Conservation (phyloP, 2,329 filamentous ascomycete genomes). For the Ophiostoma populinum region DNA sequence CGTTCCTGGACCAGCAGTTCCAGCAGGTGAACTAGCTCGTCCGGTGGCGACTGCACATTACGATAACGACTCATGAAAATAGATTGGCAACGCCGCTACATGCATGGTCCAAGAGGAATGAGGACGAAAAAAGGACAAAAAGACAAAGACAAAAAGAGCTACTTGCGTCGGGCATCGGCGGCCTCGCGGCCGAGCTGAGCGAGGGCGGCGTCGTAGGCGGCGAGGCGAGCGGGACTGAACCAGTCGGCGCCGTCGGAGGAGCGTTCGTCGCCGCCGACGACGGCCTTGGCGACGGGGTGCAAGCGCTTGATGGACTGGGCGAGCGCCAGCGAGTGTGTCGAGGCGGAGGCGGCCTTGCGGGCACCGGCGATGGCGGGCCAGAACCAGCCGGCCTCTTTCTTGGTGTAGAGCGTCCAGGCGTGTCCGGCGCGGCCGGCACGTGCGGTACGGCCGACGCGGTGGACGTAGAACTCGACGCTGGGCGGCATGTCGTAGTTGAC, state of each 20-base stretch:
- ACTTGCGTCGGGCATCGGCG: constrained; percentile 15
- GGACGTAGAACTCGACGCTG: constrained; percentile 69
- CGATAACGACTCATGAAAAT: too few relatives aligned
- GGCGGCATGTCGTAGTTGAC: constrained; percentile 87
- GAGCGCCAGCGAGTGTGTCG: not conserved
- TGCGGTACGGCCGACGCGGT: constrained; percentile 81
- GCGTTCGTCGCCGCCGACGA: constrained; percentile 15
- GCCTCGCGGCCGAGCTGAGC: constrained; percentile 46
- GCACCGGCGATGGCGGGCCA: constrained; percentile 60
- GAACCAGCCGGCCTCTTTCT: constrained; percentile 80
- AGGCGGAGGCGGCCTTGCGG: constrained; percentile 19
- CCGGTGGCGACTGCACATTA: too few relatives aligned
- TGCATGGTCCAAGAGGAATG: too few relatives aligned
- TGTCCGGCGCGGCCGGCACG: constrained; percentile 58
- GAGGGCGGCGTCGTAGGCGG: constrained; percentile 38
- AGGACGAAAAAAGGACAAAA: not conserved
- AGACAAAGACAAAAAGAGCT: not conserved
- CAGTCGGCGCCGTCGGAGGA: not conserved
- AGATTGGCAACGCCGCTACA: too few relatives aligned
- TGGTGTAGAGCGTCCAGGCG: constrained; percentile 75
- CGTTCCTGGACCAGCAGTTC: constrained; percentile 6
- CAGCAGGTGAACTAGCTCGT: too few relatives aligned
- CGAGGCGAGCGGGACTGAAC: constrained; percentile 29
- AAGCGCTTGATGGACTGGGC: constrained; percentile 20
- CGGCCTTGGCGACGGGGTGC: constrained; percentile 29